Base-by-base conservation (phyloP, 2,329 filamentous ascomycete species). In the Fusarium acutatum region DNA sequence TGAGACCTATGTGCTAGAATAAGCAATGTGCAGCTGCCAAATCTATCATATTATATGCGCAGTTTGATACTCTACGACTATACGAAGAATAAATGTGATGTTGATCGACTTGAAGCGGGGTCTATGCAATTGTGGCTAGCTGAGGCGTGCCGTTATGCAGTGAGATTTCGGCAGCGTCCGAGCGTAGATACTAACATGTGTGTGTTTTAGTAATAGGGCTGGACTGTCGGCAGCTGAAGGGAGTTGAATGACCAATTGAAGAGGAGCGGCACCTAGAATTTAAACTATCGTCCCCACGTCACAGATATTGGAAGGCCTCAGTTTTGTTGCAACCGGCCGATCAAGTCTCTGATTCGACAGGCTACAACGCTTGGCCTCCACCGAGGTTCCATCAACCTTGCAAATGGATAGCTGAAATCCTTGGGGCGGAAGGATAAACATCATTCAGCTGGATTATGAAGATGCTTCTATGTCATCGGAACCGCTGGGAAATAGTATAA, bases 291-390 rank as follows among this genome's bases (percentile, higher is more conserved):
- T n/a, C 6, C 13, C 28, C 15, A 4, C 6, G 22, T 18, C 3
- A 32, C 49, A 40, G 10, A 38, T 38, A 54, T 28, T 54, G 34
- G 50, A 40, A 18, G 50, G 50, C 50, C 34, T 40, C 50, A 40
- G 0, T 38, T 53, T 28, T 38, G 20, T n/a, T 53, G 20, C 1
- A 22, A 38, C 0, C 4, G 1, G 2, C 0, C 2, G 3, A n/a
- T 13, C 20, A 28, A 38, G 50, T 12, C 11, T 37, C 11, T 13
- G 1, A 53, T 28, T 53, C 2, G 24, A 17, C 3, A 28, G 5
- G 2, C 13, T 18, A 6, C 11, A 26, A 13, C 0, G 4, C 9
- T 53, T 2, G 3, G 4, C 5, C 7, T 28, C 38, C 20, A 28
- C 24, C 20, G 11, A 14, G 5, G 3, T 13, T 28, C 20, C 20